Evolutionary conservation across 495 filamentous ascomycete genomes (phyloP).

Genomic region (Thermochaetoides thermophila): DNA sequence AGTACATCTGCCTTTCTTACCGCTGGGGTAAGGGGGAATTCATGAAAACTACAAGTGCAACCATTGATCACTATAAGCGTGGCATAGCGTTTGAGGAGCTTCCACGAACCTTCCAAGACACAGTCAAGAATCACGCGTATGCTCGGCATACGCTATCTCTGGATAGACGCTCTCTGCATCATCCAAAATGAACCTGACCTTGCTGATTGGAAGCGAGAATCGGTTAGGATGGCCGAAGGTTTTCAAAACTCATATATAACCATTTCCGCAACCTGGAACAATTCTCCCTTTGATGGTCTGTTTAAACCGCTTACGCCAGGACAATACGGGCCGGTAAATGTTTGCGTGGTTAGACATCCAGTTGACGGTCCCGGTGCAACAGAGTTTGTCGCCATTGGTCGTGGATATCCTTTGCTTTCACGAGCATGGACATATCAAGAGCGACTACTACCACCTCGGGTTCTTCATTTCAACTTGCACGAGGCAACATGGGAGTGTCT

Average conservation of each 20-base stretch:
- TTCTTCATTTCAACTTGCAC: neutral
- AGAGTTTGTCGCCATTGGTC: too few species aligned
- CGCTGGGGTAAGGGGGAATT: too few species aligned
- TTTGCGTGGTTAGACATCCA: too few species aligned
- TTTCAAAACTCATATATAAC: slow-evolving; percentile 18
- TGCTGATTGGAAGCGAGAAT: slow-evolving; percentile 22
- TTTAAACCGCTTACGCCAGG: neutral
- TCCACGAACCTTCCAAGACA: slow-evolving; percentile 15
- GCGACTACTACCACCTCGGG: neutral
- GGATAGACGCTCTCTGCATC: slow-evolving; percentile 17
- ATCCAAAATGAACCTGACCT: slow-evolving; percentile 4
- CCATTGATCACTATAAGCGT: neutral
- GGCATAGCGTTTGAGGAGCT: slow-evolving; percentile 7
- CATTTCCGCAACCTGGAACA: slow-evolving; percentile 5
- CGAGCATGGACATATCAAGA: slow-evolving; percentile 5
- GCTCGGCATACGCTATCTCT: slow-evolving; percentile 10
- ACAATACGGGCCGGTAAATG: too few species aligned
- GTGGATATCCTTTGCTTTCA: neutral
- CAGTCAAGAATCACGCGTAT: slow-evolving; percentile 9
- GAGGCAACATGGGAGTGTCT: slow-evolving; percentile 4
- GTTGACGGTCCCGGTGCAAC: neutral
- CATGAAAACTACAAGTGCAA: neutral
- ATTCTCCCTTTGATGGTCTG: neutral
- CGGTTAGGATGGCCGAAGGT: slow-evolving; percentile 20
- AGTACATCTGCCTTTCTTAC: too few species aligned